Conservation (phyloP, 2,329 filamentous ascomycete species). For the Colletotrichum noveboracense region DNA sequence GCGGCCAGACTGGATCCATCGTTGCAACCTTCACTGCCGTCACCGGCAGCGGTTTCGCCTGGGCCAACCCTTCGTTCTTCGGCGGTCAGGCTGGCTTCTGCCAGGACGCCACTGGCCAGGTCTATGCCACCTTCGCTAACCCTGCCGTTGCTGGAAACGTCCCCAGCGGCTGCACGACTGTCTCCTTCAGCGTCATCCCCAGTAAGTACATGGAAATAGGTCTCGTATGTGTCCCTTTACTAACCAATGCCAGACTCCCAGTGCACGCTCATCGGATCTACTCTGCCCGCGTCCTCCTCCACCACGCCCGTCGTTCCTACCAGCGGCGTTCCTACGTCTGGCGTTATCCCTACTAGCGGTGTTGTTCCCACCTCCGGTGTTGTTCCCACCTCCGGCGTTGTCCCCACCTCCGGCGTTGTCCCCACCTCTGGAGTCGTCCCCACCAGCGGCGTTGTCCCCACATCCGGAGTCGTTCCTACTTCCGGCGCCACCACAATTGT, state of each 20-base stretch:
- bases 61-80: constrained; percentile 3
- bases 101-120: background rate
- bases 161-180: background rate
- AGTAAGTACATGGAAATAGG: background rate
- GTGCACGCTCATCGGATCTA: background rate
- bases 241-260: background rate
- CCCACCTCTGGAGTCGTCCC: no score
- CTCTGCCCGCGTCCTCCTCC: background rate
- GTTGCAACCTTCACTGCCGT: background rate
- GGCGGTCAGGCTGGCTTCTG: constrained; percentile 9
- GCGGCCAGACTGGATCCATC: background rate
- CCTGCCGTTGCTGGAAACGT: background rate
- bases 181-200: background rate
- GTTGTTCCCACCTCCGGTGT: no score
- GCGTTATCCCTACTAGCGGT: no score
- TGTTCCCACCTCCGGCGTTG: no score
- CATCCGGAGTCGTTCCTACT: background rate
- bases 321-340: no score
- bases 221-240: background rate
- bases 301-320: background rate
- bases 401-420: no score
- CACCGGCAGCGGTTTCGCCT: background rate
- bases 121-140: constrained; percentile 11
- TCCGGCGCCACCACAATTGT: background rate
- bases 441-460: no score